Conservation (phyloP, 805 yeast genomes). For the Spathaspora hagerdaliae region DNA sequence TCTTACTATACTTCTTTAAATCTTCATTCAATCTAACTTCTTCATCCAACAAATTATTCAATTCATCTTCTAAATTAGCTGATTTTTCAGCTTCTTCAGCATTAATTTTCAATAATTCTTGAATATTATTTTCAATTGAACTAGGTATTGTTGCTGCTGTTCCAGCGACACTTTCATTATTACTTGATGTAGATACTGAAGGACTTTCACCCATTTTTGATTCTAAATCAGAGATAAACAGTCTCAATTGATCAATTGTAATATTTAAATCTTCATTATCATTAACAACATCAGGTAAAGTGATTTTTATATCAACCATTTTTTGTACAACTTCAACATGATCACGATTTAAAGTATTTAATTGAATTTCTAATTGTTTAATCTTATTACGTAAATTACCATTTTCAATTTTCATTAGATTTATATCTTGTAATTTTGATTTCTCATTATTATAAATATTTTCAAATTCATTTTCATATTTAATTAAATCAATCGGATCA, state of each 20-base stretch:
- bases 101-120: constrained; percentile 29
- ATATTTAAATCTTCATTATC: constrained; percentile 61
- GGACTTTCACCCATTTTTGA: constrained; percentile 18
- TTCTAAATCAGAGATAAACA: constrained; percentile 39
- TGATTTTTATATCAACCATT: constrained; percentile 75
- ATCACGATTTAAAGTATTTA: constrained; percentile 68
- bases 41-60: constrained; percentile 21
- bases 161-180: neutral
- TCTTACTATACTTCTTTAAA: constrained; percentile 11
- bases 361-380: constrained; percentile 65
- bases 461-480: constrained; percentile 70
- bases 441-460: constrained; percentile 68
- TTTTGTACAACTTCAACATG: constrained; percentile 85
- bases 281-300: constrained; percentile 68
- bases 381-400: constrained; percentile 71
- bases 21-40: constrained; percentile 21
- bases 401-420: constrained; percentile 56
- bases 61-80: constrained; percentile 36
- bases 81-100: constrained; percentile 36
- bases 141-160: constrained; percentile 22
- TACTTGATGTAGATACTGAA: neutral
- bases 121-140: constrained; percentile 33
- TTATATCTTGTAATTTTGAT: constrained; percentile 61
- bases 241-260: constrained; percentile 33
- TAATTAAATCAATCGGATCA: constrained; percentile 65